Evolutionary conservation across 2,329 filamentous ascomycete genomes (phyloP), one percentile per base, ranked within the genome.

Genomic region (Polytolypa hystricis): DNA sequence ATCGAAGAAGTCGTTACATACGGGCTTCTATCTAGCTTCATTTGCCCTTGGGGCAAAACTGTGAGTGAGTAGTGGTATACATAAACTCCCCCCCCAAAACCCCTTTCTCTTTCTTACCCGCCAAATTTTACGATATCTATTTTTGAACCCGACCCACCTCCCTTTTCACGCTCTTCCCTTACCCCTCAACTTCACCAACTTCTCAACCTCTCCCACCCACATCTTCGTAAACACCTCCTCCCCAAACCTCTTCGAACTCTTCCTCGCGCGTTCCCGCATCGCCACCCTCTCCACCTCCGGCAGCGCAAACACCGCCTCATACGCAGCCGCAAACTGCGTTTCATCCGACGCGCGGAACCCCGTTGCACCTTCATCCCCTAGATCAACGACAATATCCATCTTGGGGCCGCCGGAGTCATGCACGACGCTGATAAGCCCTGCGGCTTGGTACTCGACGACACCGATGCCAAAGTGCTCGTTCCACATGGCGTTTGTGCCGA

Each of bases 391-490:
- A 47, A 98, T 98, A 55, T 98, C 91, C 43, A 85, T 62, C 61
- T 91, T 94, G 2, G 91, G 91, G 0, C 91, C 91, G 6, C 89
- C 91, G 34, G 83, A 91, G 58, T 95, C 71, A 52, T 98, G 91
- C 6, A 96, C 91, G 0, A 98, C 87, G 4, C 81, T 79, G 39
- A 98, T 86, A 40, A 98, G 67, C 1, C 91, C 91, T 0, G 91
- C 91, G 3, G 91, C 91, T 56, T 96, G 87, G 55, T 96, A 98
- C 66, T 98, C 91, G 27, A 98, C 91, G 11, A 96, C 87, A 1
- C 91, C 91, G 41, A 98, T 98, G 15, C 91, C 91, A 56, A 98
- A 98, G 60, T 98, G 91, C 64, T 98, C 91, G 57, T 95, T 96
- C 89, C 91, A 98, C 91, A 98, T 98, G 52, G 83, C 85, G 50